These are phyloP conservation scores for Zygoascus flipseniorum DNA, from an alignment of 805 yeast species.

Conservation along the genomic window DNA sequence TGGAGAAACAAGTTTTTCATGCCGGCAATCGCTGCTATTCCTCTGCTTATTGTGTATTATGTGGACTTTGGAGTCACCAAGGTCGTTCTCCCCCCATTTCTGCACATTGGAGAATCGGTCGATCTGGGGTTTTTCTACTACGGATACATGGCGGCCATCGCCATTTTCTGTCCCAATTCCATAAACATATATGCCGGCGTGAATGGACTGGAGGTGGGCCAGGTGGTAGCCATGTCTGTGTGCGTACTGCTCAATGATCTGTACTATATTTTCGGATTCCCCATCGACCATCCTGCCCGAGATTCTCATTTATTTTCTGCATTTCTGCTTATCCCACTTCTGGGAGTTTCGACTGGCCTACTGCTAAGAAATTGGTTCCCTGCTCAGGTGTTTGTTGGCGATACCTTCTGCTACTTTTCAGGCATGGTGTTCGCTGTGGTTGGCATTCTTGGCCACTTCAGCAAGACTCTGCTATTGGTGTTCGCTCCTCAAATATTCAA, in stretches of 20 bases:
- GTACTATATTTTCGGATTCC: slow-evolving; percentile 43
- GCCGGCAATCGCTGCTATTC: slow-evolving; percentile 92
- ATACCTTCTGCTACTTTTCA: slow-evolving; percentile 93
- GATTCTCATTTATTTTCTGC: slow-evolving; percentile 79
- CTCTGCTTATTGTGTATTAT: slow-evolving; percentile 81
- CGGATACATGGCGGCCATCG: slow-evolving; percentile 79
- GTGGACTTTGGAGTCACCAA: slow-evolving; percentile 91
- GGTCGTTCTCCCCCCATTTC: slow-evolving; percentile 68
- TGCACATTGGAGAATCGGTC: slow-evolving; percentile 38
- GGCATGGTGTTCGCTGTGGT: slow-evolving; percentile 99
- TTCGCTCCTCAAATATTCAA: slow-evolving; percentile 88
- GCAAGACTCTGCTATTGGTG: slow-evolving; percentile 80
- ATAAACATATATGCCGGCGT: slow-evolving; percentile 94
- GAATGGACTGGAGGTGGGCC: slow-evolving; percentile 96
- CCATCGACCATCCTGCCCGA: slow-evolving; percentile 46
- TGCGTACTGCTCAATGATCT: slow-evolving; percentile 69
- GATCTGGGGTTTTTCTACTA: slow-evolving; percentile 80
- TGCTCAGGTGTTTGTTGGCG: slow-evolving; percentile 91
- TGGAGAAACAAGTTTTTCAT: slow-evolving; percentile 97
- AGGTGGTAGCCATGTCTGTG: slow-evolving; percentile 67
- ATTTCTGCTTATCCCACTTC: slow-evolving; percentile 71
- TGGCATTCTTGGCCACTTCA: slow-evolving; percentile 92
- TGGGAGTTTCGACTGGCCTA: slow-evolving; percentile 75
- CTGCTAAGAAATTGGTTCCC: slow-evolving; percentile 84
- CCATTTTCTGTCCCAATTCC: slow-evolving; percentile 93